phyloP scores from a whole-genome alignment of 2,329 filamentous ascomycete genomes.

The Thermochaetoides dissita region DNA sequence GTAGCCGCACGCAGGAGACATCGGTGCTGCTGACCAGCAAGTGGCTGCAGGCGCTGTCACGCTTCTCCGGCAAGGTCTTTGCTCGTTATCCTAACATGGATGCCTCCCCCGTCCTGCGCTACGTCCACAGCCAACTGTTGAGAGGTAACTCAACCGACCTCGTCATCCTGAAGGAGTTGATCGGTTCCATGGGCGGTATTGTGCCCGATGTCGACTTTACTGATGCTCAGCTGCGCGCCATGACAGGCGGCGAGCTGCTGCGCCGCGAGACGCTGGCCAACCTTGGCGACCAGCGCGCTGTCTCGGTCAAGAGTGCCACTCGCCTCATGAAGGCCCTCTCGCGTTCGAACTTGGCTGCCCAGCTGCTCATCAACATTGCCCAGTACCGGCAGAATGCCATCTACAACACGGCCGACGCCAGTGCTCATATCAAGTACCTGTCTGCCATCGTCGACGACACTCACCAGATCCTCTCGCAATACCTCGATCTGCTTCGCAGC shows the following conservation, averaged over 20 bases:
- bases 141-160: conserved; percentile 78
- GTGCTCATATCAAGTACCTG: conserved; percentile 76
- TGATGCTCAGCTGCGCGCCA: conserved; percentile 71
- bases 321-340: conserved; percentile 68
- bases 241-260: conserved; percentile 72
- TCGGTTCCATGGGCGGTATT: conserved; percentile 87
- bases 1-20: conserved; percentile 48
- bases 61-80: conserved; percentile 85
- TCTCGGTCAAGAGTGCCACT: conserved; percentile 58
- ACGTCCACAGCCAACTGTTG: conserved; percentile 72
- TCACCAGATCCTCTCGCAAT: conserved; percentile 72
- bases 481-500: conserved; percentile 73
- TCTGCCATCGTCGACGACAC: conserved; percentile 83
- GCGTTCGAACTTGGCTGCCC: conserved; percentile 63
- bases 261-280: conserved; percentile 68
- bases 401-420: conserved; percentile 54
- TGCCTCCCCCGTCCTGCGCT: conserved; percentile 72
- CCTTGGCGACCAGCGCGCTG: conserved; percentile 68
- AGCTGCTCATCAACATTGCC: conserved; percentile 76
- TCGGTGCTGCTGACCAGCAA: conserved; percentile 65
- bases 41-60: conserved; percentile 80
- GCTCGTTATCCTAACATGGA: conserved; percentile 74
- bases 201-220: conserved; percentile 77
- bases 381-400: conserved; percentile 83
- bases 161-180: conserved; percentile 79